phyloP scores from a whole-genome alignment of 2,329 filamentous ascomycete species.

The Aspergillus alliaceus region DNA sequence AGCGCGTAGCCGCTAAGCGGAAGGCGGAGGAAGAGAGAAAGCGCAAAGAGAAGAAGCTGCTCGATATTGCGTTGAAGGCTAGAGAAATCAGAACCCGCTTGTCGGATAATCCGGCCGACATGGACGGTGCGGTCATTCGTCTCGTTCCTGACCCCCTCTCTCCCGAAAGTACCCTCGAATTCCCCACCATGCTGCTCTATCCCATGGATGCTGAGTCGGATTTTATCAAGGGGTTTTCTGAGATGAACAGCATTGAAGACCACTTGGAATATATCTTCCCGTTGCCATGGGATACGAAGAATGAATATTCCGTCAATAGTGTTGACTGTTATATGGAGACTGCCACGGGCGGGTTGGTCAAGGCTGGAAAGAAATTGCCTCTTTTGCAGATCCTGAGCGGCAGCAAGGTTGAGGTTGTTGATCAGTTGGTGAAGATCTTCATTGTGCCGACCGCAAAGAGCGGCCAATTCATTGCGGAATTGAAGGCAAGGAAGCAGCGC shows the following conservation, averaged over 20 bases:
- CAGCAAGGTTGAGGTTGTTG: conserved; percentile 82
- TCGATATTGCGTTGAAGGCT: conserved; percentile 66
- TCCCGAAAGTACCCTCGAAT: conserved; percentile 67
- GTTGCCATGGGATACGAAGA: conserved; percentile 75
- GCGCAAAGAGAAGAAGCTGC: conserved; percentile 58
- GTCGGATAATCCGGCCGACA: conserved; percentile 74
- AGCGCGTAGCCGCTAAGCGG: conserved; percentile 57
- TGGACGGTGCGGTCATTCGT: conserved; percentile 76
- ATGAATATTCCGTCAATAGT: conserved; percentile 62
- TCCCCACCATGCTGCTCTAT: conserved; percentile 84
- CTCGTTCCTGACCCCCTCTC: conserved; percentile 73
- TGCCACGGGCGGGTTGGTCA: conserved; percentile 72
- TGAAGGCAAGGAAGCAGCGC: conserved; percentile 68
- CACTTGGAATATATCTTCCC: conserved; percentile 86
- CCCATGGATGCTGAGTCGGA: conserved; percentile 79
- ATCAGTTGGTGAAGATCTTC: conserved; percentile 79
- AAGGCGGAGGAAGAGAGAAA: conserved; percentile 46
- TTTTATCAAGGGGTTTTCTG: conserved; percentile 83
- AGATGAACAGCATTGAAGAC: conserved; percentile 71
- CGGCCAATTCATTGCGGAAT: conserved; percentile 76
- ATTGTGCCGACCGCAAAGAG: conserved; percentile 73
- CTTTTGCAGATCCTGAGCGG: conserved; percentile 72
- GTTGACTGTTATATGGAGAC: conserved; percentile 95
- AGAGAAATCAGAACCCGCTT: conserved; percentile 68
- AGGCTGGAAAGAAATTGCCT: conserved; percentile 81